phyloP scores from a whole-genome alignment of 306 rosid genomes.

The Fragaria ananassa region DNA sequence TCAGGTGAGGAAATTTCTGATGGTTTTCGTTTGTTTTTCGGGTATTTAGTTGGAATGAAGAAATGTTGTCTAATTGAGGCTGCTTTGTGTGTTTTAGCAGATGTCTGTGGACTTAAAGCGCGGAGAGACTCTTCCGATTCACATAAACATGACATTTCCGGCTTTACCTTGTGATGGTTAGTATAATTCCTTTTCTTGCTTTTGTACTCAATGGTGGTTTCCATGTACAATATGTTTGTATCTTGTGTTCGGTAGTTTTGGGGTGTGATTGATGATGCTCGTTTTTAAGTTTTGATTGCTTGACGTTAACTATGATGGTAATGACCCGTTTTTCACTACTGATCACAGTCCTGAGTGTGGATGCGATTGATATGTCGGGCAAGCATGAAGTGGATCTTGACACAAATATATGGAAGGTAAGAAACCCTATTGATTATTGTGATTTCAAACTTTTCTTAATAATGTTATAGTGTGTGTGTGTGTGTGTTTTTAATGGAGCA shows the following conservation, averaged over 20 bases:
- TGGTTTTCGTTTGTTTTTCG: not conserved
- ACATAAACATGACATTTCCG: conserved; percentile 90
- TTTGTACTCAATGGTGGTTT: not conserved
- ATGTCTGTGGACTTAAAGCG: conserved; percentile 96
- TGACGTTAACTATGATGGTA: not conserved
- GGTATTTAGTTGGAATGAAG: not conserved
- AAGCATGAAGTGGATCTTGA: conserved; percentile 99
- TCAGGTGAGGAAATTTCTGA: conserved; percentile 48
- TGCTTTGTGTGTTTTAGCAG: conserved; percentile 37
- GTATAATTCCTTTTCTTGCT: conserved; percentile 23
- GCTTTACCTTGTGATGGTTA: conserved; percentile 93
- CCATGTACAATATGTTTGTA: not conserved
- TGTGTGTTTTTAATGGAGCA: no score
- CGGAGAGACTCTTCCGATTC: conserved; percentile 96
- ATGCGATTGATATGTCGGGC: conserved; percentile 96
- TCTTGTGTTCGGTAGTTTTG: not conserved
- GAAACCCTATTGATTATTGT: conserved; percentile 7
- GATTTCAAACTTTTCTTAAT: not conserved
- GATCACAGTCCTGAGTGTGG: conserved; percentile 80
- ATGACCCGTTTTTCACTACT: not conserved
- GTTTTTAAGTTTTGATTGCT: conserved; percentile 16
- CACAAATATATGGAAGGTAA: conserved; percentile 95
- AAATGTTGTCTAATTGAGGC: not conserved
- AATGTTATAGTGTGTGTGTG: no score
- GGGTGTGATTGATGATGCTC: not conserved